Conservation (phyloP, 2,329 filamentous ascomycete species). For the Diaporthe nobilis region DNA sequence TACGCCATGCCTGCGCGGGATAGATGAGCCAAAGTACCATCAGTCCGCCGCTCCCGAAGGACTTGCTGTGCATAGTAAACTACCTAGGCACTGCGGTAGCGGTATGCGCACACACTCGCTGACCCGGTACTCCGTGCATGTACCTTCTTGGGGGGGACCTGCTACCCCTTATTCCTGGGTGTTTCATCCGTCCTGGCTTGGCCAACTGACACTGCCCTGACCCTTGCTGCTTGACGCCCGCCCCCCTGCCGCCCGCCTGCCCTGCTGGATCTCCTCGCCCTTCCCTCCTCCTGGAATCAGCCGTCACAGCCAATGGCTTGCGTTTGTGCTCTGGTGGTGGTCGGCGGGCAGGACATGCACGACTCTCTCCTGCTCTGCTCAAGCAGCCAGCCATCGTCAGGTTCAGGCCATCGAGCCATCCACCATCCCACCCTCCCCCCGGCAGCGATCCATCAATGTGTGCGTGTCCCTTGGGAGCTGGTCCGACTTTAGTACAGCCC, state of each 20-base stretch:
- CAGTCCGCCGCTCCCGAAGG: background rate
- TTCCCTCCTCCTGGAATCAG: constrained; percentile 36
- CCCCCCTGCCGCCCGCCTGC: constrained; percentile 2
- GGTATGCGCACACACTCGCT: background rate
- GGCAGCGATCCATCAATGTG: constrained; percentile 21
- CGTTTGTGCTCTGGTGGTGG: background rate
- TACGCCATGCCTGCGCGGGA: constrained; percentile 26
- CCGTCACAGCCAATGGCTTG: constrained; percentile 31
- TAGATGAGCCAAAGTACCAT: constrained; percentile 14
- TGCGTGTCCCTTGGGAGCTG: constrained; percentile 16
- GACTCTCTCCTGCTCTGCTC: constrained; percentile 1
- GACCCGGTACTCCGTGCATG: background rate
- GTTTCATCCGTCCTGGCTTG: constrained; percentile 38
- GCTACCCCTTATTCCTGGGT: constrained; percentile 35
- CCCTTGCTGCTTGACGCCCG: constrained; percentile 31
- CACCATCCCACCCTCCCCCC: constrained; percentile 10
- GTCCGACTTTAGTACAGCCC: constrained; percentile 9
- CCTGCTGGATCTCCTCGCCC: constrained; percentile 10
- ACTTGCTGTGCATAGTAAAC: background rate
- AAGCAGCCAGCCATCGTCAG: constrained; percentile 9
- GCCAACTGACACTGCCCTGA: constrained; percentile 35
- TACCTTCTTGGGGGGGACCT: background rate
- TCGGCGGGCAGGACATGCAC: constrained; percentile 20
- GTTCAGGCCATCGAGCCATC: constrained; percentile 12
- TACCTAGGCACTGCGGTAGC: background rate